Conservation (phyloP, 2,329 filamentous ascomycete species). For the Daldinia eschscholtzii region DNA sequence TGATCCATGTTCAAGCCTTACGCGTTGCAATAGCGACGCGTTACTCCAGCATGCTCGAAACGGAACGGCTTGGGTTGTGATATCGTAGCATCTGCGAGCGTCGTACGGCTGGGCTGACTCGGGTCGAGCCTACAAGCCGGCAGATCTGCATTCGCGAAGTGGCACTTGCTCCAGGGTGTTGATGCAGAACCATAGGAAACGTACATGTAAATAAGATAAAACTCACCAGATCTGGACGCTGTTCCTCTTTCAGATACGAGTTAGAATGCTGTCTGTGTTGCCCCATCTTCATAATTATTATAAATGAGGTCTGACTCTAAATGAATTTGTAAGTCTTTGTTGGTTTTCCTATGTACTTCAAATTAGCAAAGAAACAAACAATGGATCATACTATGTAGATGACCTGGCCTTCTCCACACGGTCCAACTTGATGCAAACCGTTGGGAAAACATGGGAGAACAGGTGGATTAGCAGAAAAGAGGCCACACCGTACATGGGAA, state of each 20-base stretch:
- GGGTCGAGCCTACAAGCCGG: conserved; percentile 26
- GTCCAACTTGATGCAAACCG: conserved; percentile 44
- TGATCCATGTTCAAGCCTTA: conserved; percentile 26
- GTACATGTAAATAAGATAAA: conserved; percentile 43
- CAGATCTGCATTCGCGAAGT: conserved; percentile 33
- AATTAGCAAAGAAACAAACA: conserved; percentile 41
- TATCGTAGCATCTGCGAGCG: conserved; percentile 24
- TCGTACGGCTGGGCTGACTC: conserved; percentile 31
- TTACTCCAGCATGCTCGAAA: conserved; percentile 14
- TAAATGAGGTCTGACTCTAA: conserved; percentile 32
- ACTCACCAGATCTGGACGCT: conserved; percentile 59
- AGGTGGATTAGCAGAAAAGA: conserved; percentile 38
- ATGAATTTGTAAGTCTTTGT: conserved; percentile 24
- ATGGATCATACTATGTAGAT: conserved; percentile 43
- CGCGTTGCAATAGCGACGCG: conserved; percentile 17
- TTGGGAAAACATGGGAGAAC: conserved; percentile 41
- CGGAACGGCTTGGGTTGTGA: conserved; percentile 17
- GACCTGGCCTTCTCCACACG: conserved; percentile 46
- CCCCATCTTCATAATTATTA: conserved; percentile 61
- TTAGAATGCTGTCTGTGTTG: conserved; percentile 60
- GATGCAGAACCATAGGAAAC: conserved; percentile 14
- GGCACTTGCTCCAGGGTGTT: conserved; percentile 31
- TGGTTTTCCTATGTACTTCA: conserved; percentile 33
- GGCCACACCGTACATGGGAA: conserved; percentile 26
- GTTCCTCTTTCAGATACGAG: conserved; percentile 59